These are phyloP conservation scores for Colletotrichum endophyticum DNA, from an alignment of 2,329 filamentous ascomycete species.

Conservation along the genomic window DNA sequence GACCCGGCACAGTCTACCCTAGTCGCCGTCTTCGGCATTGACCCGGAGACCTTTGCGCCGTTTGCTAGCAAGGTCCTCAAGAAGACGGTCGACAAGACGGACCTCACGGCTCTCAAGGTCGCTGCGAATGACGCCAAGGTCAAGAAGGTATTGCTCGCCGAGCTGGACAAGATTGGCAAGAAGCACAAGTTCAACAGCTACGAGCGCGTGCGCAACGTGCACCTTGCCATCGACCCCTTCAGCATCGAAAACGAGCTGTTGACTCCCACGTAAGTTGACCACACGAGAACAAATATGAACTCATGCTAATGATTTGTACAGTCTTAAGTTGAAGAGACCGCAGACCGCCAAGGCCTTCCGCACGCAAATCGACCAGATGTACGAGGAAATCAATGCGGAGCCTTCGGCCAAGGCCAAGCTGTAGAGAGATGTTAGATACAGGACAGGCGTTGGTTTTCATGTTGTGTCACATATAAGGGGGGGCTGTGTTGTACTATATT, in stretches of 20 bases:
- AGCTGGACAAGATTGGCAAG: slow-evolving; percentile 79
- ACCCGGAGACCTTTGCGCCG: slow-evolving; percentile 81
- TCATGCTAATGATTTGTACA: slow-evolving; percentile 33
- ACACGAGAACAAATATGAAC: too few relatives aligned
- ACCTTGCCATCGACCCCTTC: slow-evolving; percentile 87
- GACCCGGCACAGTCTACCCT: slow-evolving; percentile 82
- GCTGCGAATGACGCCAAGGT: slow-evolving; percentile 75
- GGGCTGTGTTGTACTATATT: slow-evolving; percentile 8
- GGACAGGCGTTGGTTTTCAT: slow-evolving; percentile 1
- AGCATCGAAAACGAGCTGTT: slow-evolving; percentile 90
- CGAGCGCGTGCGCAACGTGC: slow-evolving; percentile 78
- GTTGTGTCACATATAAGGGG: neutral
- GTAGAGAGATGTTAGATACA: slow-evolving; percentile 29
- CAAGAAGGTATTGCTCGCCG: slow-evolving; percentile 74
- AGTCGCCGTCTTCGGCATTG: slow-evolving; percentile 86
- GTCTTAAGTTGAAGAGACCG: slow-evolving; percentile 65
- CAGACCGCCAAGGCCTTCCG: slow-evolving; percentile 59
- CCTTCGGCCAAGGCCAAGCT: slow-evolving; percentile 48
- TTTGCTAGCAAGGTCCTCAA: slow-evolving; percentile 82
- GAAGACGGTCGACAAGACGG: slow-evolving; percentile 65
- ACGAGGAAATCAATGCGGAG: slow-evolving; percentile 54
- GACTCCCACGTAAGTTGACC: slow-evolving; percentile 79
- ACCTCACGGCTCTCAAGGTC: slow-evolving; percentile 69
- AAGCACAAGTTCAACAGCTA: slow-evolving; percentile 91
- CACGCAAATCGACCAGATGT: slow-evolving; percentile 60